Conservation (phyloP, 1,284 basidiomycete genomes). For the Cutaneotrichosporon cutaneum region DNA sequence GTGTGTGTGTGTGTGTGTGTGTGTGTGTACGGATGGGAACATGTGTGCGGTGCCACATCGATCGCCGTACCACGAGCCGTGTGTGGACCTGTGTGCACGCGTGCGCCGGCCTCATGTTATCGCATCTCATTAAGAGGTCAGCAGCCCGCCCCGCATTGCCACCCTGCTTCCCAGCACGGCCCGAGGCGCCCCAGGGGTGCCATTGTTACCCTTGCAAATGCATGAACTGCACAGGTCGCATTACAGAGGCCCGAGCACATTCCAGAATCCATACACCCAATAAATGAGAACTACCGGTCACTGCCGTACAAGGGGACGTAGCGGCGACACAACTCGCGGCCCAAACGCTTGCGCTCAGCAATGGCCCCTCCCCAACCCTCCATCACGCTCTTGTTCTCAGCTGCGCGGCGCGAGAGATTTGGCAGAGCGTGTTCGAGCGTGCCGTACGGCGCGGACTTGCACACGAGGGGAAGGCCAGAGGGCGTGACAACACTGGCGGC, state of each 20-base stretch:
- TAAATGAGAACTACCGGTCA: slow-evolving; percentile 2
- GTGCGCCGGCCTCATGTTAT: too few species aligned
- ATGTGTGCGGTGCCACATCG: neutral
- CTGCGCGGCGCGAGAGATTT: neutral
- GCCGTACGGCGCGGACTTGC: slow-evolving; percentile 2
- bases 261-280: too few species aligned
- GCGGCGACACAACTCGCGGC: slow-evolving; percentile 2
- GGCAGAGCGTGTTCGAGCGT: neutral
- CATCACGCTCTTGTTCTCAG: slow-evolving; percentile 4
- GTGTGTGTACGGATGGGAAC: too few species aligned
- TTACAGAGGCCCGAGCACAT: too few species aligned
- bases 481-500: slow-evolving; percentile 1
- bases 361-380: neutral
- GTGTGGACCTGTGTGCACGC: too few species aligned
- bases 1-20: too few species aligned
- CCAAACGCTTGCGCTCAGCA: slow-evolving; percentile 5
- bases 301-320: slow-evolving; percentile 5
- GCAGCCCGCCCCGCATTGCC: too few species aligned
- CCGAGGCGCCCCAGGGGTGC: too few species aligned
- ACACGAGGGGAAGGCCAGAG: slow-evolving; percentile 1
- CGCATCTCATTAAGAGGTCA: too few species aligned
- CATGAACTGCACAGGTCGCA: too few species aligned
- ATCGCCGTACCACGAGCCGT: neutral
- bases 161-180: too few species aligned
- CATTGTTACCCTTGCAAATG: too few species aligned